Percentiles rank a stretch among this genome's conserved stretches.
Conservation (phyloP, 371 early-diverging fungal species). For the Mortierella sp. region DNA sequence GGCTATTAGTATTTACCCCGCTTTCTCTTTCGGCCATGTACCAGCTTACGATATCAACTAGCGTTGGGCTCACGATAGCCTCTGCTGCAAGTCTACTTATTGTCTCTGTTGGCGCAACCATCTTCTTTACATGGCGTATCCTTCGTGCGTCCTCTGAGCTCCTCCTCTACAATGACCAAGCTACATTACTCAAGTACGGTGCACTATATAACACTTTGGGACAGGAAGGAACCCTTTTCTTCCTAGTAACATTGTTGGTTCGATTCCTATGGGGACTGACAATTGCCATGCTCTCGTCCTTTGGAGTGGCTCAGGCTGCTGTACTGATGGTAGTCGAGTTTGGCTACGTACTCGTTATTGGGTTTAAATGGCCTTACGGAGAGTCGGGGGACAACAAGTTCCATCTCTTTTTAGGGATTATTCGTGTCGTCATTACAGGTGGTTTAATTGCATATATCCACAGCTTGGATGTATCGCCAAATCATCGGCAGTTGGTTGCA, state of each 20-base stretch:
- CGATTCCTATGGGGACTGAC: conserved; percentile 51
- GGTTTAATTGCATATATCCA: conserved; percentile 36
- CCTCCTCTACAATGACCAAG: conserved; percentile 59
- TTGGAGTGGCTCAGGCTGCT: conserved; percentile 42
- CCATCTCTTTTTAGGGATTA: conserved; percentile 44
- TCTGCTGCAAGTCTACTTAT: conserved; percentile 25
- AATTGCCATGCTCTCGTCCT: conserved; percentile 41
- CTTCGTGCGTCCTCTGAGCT: conserved; percentile 41
- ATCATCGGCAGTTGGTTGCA: conserved; percentile 35
- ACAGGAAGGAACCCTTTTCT: conserved; percentile 62
- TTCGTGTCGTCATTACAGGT: conserved; percentile 44
- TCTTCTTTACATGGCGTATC: conserved; percentile 46
- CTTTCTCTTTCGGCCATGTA: conserved; percentile 48
- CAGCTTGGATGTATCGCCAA: conserved; percentile 26
- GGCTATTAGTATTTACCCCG: conserved; percentile 45
- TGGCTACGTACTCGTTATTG: conserved; percentile 39
- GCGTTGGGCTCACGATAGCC: conserved; percentile 16
- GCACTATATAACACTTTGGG: conserved; percentile 65
- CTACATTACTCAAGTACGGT: conserved; percentile 62
- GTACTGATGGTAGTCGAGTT: conserved; percentile 41
- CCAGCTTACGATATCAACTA: conserved; percentile 44
- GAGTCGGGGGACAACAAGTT: conserved; percentile 52
- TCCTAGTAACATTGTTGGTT: conserved; percentile 55
- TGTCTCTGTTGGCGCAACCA: conserved; percentile 37
- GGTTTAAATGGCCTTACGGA: conserved; percentile 46